Conservation (phyloP, 148 eudicot species). For the Chenopodium album region DNA sequence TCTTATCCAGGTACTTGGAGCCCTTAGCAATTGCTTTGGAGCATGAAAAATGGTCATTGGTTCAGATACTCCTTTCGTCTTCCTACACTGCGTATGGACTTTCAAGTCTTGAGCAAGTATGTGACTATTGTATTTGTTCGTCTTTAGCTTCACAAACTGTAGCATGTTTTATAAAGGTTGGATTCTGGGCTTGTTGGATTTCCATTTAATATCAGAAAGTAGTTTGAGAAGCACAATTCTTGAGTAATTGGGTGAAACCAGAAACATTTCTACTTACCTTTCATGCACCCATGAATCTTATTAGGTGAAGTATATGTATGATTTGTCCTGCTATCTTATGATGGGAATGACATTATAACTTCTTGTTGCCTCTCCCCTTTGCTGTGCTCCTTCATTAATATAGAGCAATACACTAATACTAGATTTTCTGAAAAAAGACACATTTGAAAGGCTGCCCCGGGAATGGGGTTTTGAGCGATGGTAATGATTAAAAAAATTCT, state of each 20-base stretch:
- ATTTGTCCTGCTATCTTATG: neutral
- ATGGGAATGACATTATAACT: neutral
- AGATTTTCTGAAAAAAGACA: neutral
- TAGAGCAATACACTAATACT: neutral
- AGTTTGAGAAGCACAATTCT: neutral
- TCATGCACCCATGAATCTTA: neutral
- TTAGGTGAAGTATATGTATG: neutral
- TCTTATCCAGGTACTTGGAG: conserved; percentile 74
- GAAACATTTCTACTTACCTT: neutral
- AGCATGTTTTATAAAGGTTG: neutral
- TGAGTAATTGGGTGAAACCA: neutral
- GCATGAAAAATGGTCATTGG: conserved; percentile 90
- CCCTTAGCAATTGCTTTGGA: conserved; percentile 94
- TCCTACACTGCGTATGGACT: conserved; percentile 90
- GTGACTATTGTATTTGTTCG: neutral
- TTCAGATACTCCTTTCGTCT: conserved; percentile 87
- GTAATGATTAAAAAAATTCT: neutral
- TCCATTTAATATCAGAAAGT: neutral
- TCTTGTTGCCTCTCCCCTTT: neutral
- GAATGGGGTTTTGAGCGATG: neutral
- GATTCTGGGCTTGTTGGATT: neutral
- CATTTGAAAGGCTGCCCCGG: neutral
- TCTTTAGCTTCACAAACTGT: conserved; percentile 3
- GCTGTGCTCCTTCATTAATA: neutral
- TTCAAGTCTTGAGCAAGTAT: conserved; percentile 84